These are phyloP conservation scores for Nymphaea colorata DNA, from an alignment of 164 flowering plant species.

Conservation along the genomic window DNA sequence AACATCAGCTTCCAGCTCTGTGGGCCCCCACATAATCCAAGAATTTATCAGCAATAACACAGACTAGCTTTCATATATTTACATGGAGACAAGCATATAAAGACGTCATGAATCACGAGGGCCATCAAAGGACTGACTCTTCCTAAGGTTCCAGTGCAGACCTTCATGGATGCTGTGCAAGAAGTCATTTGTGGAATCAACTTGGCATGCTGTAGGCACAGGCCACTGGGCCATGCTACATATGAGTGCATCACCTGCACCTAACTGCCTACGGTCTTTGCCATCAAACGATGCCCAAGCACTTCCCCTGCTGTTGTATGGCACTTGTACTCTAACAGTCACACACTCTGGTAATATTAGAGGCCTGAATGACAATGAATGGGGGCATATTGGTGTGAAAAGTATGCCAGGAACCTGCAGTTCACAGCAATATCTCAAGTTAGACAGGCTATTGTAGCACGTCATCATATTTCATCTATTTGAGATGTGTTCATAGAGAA, in stretches of 20 bases:
- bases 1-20: not conserved
- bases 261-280: conserved; percentile 63
- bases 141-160: conserved; percentile 93
- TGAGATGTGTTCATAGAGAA: no score
- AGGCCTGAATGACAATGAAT: conserved; percentile 91
- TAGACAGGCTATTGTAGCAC: no score
- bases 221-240: conserved; percentile 98
- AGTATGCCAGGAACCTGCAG: conserved; percentile 91
- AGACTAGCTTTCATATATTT: not conserved
- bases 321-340: conserved; percentile 74
- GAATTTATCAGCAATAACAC: not conserved
- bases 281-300: conserved; percentile 98
- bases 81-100: not conserved
- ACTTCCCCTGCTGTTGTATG: conserved; percentile 79
- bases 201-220: conserved; percentile 91
- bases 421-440: not conserved
- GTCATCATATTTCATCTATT: no score
- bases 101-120: conserved; percentile 36
- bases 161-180: conserved; percentile 89
- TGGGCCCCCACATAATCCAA: no score
- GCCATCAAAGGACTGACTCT: conserved; percentile 74
- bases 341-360: conserved; percentile 88
- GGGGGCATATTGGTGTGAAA: conserved; percentile 96
- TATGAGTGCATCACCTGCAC: conserved; percentile 85
- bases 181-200: conserved; percentile 82